These are phyloP conservation scores for Starmerella vaccinii DNA, from an alignment of 805 yeast species.

Conservation along the genomic window DNA sequence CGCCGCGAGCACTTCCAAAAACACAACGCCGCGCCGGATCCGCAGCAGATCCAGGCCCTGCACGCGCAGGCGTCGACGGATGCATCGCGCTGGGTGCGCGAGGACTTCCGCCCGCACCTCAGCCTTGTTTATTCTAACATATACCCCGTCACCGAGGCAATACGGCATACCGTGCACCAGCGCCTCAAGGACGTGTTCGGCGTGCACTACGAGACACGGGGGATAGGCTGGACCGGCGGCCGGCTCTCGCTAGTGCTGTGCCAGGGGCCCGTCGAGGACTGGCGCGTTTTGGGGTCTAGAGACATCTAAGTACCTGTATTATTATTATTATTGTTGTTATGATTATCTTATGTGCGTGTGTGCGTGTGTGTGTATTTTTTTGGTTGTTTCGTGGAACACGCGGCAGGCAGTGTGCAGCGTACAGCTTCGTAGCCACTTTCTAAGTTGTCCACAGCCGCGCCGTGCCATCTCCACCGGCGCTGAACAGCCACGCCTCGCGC, in stretches of 20 bases:
- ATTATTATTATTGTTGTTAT: neutral
- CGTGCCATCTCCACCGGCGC: slow-evolving; percentile 93
- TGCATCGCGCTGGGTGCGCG: slow-evolving; percentile 47
- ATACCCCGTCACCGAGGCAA: slow-evolving; percentile 58
- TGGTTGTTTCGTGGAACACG: neutral
- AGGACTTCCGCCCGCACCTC: slow-evolving; percentile 61
- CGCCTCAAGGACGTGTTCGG: slow-evolving; percentile 58
- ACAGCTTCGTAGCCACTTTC: neutral
- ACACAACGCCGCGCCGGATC: slow-evolving; percentile 18
- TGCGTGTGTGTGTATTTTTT: neutral
- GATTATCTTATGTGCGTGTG: neutral
- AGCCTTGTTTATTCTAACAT: slow-evolving; percentile 58
- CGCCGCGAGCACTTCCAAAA: slow-evolving; percentile 9
- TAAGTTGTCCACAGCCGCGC: slow-evolving; percentile 94
- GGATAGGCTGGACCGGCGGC: slow-evolving; percentile 57
- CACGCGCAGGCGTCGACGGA: slow-evolving; percentile 32
- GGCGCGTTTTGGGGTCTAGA: slow-evolving; percentile 49
- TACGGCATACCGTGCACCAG: slow-evolving; percentile 51
- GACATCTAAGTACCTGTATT: slow-evolving; percentile 1
- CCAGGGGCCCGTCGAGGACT: slow-evolving; percentile 59
- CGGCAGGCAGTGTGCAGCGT: no score
- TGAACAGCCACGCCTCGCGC: slow-evolving; percentile 93
- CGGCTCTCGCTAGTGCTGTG: slow-evolving; percentile 57
- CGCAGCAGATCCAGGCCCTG: slow-evolving; percentile 22
- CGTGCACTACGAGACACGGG: slow-evolving; percentile 32